Conservation (phyloP, 495 filamentous ascomycete genomes). For the Acidiella bohemica region DNA sequence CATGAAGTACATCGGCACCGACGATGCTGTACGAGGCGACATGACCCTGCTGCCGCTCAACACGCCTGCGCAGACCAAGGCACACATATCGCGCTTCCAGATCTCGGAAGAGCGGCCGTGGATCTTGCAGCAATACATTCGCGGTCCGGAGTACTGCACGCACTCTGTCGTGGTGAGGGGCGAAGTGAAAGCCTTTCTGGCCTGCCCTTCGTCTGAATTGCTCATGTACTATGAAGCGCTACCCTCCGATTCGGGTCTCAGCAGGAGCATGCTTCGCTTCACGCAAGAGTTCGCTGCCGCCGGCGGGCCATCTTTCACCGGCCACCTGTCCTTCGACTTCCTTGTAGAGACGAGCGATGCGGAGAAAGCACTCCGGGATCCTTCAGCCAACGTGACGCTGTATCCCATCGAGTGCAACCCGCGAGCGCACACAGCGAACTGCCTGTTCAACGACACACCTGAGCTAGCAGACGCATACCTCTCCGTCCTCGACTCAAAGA, state of each 20-base stretch:
- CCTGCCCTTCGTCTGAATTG: conserved; percentile 43
- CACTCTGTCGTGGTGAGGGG: conserved; percentile 51
- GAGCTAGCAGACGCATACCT: conserved; percentile 23
- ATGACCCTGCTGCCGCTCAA: conserved; percentile 44
- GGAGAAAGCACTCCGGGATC: conserved; percentile 16
- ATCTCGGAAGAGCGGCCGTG: conserved; percentile 46
- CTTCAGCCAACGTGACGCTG: conserved; percentile 20
- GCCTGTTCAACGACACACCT: conserved; percentile 32
- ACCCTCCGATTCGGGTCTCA: conserved; percentile 37
- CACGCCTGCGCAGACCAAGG: conserved; percentile 39
- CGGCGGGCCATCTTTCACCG: conserved; percentile 41
- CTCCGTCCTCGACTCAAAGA: conserved; percentile 8
- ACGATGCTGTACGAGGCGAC: conserved; percentile 32
- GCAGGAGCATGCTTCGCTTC: conserved; percentile 46
- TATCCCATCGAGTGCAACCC: conserved; percentile 54
- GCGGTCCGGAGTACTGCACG: conserved; percentile 53
- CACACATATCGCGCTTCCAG: conserved; percentile 39
- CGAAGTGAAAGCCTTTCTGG: conserved; percentile 47
- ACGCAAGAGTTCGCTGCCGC: conserved; percentile 42
- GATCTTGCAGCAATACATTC: conserved; percentile 54
- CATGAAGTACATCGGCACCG: conserved; percentile 44
- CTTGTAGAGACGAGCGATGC: conserved; percentile 32
- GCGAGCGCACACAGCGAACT: conserved; percentile 45
- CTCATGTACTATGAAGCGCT: conserved; percentile 52
- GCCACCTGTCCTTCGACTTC: conserved; percentile 57